Percentiles rank a stretch among this genome's conserved stretches.
Conservation (phyloP, 495 filamentous ascomycete genomes). For the Penicillium mononematosum region DNA sequence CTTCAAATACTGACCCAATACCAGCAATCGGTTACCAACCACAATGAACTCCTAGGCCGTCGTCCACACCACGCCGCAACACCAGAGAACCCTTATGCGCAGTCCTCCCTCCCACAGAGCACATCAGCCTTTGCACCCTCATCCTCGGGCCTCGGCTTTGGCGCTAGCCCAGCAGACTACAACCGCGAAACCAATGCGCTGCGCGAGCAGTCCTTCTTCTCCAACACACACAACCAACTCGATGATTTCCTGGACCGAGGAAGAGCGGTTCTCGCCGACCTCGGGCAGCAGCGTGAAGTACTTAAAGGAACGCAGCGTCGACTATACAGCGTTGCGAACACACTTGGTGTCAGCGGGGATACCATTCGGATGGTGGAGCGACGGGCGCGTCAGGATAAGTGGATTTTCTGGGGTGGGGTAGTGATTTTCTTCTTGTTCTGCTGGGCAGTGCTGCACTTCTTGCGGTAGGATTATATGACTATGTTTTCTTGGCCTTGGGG, state of each 20-base stretch:
- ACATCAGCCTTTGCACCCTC: conserved; percentile 43
- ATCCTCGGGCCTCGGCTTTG: conserved; percentile 51
- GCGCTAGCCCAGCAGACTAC: conserved; percentile 56
- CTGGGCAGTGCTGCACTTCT: conserved; percentile 79
- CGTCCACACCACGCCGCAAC: conserved; percentile 82
- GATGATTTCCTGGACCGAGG: conserved; percentile 94
- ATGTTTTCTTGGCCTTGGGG: neutral
- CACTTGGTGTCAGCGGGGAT: conserved; percentile 88
- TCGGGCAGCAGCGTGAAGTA: conserved; percentile 88
- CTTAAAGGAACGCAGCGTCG: conserved; percentile 89
- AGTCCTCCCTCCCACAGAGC: conserved; percentile 47
- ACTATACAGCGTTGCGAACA: conserved; percentile 91
- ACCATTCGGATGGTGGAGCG: conserved; percentile 95
- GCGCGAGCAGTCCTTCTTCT: conserved; percentile 84
- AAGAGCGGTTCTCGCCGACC: conserved; percentile 81
- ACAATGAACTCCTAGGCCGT: conserved; percentile 85
- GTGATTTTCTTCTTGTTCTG: conserved; percentile 90
- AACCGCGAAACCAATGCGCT: conserved; percentile 79
- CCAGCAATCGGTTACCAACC: conserved; percentile 66
- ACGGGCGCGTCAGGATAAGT: conserved; percentile 90
- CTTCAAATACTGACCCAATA: conserved; percentile 8
- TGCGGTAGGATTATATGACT: conserved; percentile 51
- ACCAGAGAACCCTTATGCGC: conserved; percentile 92
- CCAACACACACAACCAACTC: conserved; percentile 71
- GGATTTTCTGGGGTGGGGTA: conserved; percentile 92